Conservation (phyloP, 2,329 filamentous ascomycete genomes). For the Dothiorella sarmentorum region DNA sequence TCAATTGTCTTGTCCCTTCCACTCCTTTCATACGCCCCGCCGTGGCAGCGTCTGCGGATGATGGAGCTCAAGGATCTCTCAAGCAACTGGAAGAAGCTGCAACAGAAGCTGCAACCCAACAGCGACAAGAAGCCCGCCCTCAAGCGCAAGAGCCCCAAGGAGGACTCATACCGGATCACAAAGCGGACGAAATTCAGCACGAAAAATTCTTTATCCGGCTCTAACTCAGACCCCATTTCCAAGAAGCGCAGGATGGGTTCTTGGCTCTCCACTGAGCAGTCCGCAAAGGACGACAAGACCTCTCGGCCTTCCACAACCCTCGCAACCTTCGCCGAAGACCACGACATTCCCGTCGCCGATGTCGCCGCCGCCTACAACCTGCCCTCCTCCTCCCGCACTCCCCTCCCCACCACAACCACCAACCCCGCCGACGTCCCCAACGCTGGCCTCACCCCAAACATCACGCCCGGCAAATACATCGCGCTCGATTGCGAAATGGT, state of each 20-base stretch:
- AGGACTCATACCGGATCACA: conserved; percentile 24
- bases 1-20: neutral
- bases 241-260: conserved; percentile 54
- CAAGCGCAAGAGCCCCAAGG: conserved; percentile 31
- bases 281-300: conserved; percentile 49
- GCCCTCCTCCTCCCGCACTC: conserved; percentile 48
- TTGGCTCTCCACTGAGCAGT: conserved; percentile 25
- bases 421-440: conserved; percentile 41
- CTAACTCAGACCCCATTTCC: conserved; percentile 23
- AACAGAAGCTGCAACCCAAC: conserved; percentile 51
- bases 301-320: conserved; percentile 52
- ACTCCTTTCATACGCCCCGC: neutral
- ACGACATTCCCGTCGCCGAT: conserved; percentile 58
- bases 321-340: conserved; percentile 59
- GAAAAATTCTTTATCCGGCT: conserved; percentile 9
- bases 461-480: conserved; percentile 82
- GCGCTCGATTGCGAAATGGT: conserved; percentile 99
- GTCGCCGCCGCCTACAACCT: conserved; percentile 55
- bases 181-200: conserved; percentile 31
- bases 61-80: conserved; percentile 44
- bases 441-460: conserved; percentile 45
- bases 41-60: conserved; percentile 16
- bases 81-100: conserved; percentile 75
- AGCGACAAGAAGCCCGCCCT: conserved; percentile 26
- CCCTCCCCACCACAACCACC: conserved; percentile 43